Conservation (phyloP, 441 rosid genomes). For the Mallotus japonicus region DNA sequence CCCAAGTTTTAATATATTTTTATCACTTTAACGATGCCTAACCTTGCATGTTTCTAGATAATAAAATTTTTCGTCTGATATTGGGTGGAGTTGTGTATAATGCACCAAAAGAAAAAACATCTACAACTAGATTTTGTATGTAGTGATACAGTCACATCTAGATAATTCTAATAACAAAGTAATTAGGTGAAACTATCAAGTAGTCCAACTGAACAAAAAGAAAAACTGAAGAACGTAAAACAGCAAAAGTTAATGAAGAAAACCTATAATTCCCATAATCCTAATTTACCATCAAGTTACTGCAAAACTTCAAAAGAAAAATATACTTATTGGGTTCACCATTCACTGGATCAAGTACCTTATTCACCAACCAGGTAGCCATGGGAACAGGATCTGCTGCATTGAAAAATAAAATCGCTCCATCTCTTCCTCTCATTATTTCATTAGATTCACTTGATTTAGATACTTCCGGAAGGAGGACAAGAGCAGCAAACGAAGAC, state of each 20-base stretch:
- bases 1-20: not conserved
- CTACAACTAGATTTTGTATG: no score
- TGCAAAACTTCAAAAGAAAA: not conserved
- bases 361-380: conserved; percentile 64
- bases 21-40: not conserved
- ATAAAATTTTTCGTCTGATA: not conserved
- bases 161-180: not conserved
- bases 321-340: not conserved
- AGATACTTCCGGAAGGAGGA: conserved; percentile 44
- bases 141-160: not conserved
- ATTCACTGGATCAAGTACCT: conserved; percentile 37
- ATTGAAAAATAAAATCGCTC: conserved; percentile 57
- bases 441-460: conserved; percentile 32
- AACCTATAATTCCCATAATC: not conserved
- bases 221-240: not conserved
- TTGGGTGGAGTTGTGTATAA: not conserved
- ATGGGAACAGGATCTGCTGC: conserved; percentile 61
- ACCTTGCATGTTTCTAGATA: not conserved
- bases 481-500: conserved; percentile 64
- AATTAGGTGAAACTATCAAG: not conserved
- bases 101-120: no score
- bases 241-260: not conserved
- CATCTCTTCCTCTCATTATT: conserved; percentile 49
- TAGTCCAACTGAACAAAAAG: not conserved
- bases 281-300: conserved; percentile 1